phyloP scores from a whole-genome alignment of 805 yeast species.

The Candida nonsorbophila region DNA sequence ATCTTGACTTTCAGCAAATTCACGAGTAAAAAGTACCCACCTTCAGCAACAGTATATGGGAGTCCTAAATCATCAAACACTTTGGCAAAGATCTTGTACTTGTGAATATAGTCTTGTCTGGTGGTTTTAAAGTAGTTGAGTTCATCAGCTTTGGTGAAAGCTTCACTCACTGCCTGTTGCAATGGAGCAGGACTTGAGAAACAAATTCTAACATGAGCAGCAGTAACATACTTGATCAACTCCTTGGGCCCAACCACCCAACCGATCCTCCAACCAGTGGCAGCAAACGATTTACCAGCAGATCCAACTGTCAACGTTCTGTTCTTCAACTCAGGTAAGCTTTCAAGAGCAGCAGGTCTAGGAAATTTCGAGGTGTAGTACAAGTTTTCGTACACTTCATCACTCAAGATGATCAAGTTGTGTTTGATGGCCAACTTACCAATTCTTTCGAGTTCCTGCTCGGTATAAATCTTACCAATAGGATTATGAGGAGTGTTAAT shows the following conservation, averaged over 20 bases:
- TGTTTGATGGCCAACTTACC: slow-evolving; percentile 83
- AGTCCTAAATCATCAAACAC: slow-evolving; percentile 83
- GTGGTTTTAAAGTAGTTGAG: slow-evolving; percentile 68
- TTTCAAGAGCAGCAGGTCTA: slow-evolving; percentile 71
- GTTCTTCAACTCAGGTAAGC: slow-evolving; percentile 64
- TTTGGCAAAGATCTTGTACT: slow-evolving; percentile 66
- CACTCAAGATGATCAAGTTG: slow-evolving; percentile 78
- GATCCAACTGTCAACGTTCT: slow-evolving; percentile 90
- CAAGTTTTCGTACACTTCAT: slow-evolving; percentile 93
- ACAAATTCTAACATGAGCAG: slow-evolving; percentile 93
- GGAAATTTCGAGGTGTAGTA: slow-evolving; percentile 67
- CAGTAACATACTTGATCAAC: slow-evolving; percentile 70
- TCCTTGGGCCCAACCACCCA: slow-evolving; percentile 90
- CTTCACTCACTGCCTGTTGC: slow-evolving; percentile 87
- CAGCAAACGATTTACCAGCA: slow-evolving; percentile 98
- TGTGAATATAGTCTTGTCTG: slow-evolving; percentile 60
- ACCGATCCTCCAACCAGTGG: slow-evolving; percentile 98
- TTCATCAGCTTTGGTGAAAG: slow-evolving; percentile 56
- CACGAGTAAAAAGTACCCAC: slow-evolving; percentile 89
- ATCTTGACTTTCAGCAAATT: slow-evolving; percentile 78
- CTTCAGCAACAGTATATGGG: slow-evolving; percentile 88
- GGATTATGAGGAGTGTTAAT: slow-evolving; percentile 96
- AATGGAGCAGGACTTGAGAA: slow-evolving; percentile 87
- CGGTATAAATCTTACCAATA: slow-evolving; percentile 82
- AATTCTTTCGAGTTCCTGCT: slow-evolving; percentile 65